Base-by-base conservation (phyloP, 2,329 filamentous ascomycete genomes). In the Calonectria honghensis region DNA sequence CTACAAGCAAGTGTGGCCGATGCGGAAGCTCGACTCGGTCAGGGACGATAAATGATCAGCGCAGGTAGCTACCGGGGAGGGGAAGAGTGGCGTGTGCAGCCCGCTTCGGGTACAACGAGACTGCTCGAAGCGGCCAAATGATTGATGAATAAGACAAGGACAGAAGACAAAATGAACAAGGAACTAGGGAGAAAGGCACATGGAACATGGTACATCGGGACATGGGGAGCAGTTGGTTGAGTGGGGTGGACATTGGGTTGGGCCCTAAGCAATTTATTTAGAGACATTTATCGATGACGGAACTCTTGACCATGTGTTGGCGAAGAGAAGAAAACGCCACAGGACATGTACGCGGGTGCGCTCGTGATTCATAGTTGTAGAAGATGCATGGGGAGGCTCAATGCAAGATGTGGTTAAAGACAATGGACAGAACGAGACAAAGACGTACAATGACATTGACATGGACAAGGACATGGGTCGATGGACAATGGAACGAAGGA, bases 11-110 rank as follows among this genome's bases (percentile, higher is more conserved):
- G 73, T 77, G 73, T 76, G 70, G 75, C 76, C 73, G 74, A 77
- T 72, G 74, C 76, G 66, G 78, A 77, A 65, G 77, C 75, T 76
- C 72, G 74, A 75, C 79, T 76, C 73, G 52, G 75, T 70, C 77
- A 79, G 78, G 69, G 78, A 81, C 77, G 77, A 81, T 74, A 78
- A 80, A 61, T 76, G 79, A 81, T 80, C 78, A 78, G 75, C 79
- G 45, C 78, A 80, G 70, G 39, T 79, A 75, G 75, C 78, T 79
- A 73, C 78, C 74, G 73, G 79, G 79, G 77, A 71, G 27, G n/a
- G 67, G 45, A 69, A 73, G 76, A 76, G 78, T 81, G 78, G 79
- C 77, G 79, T 79, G 75, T 74, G 73, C 73, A 74, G 57, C 32
- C 73, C 76, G 66, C 70, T 66, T 75, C 65, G 51, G 50, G 59